Percentiles rank a stretch among this genome's conserved stretches.
phyloP scores from a whole-genome alignment of 352 stramenopile species.

The Pythium sp. region DNA sequence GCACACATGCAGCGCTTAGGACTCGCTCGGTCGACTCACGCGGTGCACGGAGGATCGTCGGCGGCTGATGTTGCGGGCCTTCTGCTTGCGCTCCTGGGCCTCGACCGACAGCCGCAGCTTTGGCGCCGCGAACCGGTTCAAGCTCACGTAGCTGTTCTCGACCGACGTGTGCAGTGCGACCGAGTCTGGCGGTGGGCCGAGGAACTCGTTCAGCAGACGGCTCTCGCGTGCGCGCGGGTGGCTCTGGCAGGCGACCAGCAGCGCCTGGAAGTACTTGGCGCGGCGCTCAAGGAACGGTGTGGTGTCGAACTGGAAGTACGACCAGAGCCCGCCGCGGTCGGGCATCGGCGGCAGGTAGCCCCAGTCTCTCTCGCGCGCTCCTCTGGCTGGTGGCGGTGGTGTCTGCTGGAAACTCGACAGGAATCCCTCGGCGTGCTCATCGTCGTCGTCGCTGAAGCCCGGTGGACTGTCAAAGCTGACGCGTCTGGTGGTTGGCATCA shows the following conservation, averaged over 20 bases:
- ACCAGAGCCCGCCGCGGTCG: conserved; percentile 70
- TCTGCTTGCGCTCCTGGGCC: conserved; percentile 71
- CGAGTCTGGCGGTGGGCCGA: conserved; percentile 59
- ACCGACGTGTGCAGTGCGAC: conserved; percentile 53
- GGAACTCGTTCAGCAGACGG: conserved; percentile 66
- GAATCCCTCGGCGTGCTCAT: background rate
- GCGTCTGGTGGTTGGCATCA: conserved; percentile 45
- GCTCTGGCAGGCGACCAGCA: conserved; percentile 55
- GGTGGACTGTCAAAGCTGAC: background rate
- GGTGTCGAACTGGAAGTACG: conserved; percentile 67
- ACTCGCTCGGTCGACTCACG: background rate
- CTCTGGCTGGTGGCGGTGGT: background rate
- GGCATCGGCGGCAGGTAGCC: conserved; percentile 47
- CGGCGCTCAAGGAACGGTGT: conserved; percentile 57
- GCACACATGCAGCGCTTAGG: background rate
- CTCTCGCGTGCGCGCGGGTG: conserved; percentile 43
- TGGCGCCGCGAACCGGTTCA: conserved; percentile 72
- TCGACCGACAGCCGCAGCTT: conserved; percentile 68
- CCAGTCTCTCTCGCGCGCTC: background rate
- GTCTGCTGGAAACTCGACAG: background rate
- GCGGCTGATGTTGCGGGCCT: conserved; percentile 59
- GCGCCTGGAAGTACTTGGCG: conserved; percentile 61
- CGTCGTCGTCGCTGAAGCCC: conserved; percentile 10
- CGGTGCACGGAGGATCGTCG: conserved; percentile 36
- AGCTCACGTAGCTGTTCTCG: conserved; percentile 71